Evolutionary conservation across 139 green algal genomes (phyloP), one percentile per base, ranked within the genome.

Genomic region (Coelastrella sp.): DNA sequence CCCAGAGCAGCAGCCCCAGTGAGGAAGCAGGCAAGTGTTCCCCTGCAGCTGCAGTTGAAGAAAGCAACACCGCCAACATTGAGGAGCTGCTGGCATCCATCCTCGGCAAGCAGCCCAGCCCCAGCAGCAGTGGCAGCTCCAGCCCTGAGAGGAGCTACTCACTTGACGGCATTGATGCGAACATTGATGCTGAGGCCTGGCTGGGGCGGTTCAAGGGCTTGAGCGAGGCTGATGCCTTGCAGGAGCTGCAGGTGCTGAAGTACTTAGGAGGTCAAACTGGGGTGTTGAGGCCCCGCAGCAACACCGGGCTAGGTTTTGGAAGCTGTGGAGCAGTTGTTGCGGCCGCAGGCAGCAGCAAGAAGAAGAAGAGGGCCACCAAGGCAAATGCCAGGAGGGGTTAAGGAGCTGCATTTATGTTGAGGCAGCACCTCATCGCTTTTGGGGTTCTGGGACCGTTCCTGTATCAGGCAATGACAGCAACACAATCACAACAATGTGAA

Each of bases 191-290:
- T 61, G 17, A 57, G 59, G 78, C 14, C 9, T 91, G 79, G 79
- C 65, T 91, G 15, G 66, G 87, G 57, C 27, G 87, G 35, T 87
- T 91, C 59, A 82, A 91, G 79, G 87, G 27, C 22, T 15, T 90
- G 76, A 79, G 8, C 17, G 87, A 90, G 63, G 76, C 61, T 35
- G 87, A 90, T 15, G 87, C 87, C 15, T 22, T 90, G 76, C 75
- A 75, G 35, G 78, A 91, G 56, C 79, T 91, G 35, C 35, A 63
- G 14, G 58, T 35, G 35, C 17, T 91, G 61, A 84, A 84, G 78
- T 83, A 91, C 61, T 20, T 87, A 49, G 79, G 57, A 6, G 87
- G 79, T 15, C 63, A 82, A 19, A 68, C 63, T 17, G 87, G 65
- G 6, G 22, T 91, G 35, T 81, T 87, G 78, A 8, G 78, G 78